Base-by-base conservation (phyloP, 495 filamentous ascomycete genomes). In the Podospora australis region DNA sequence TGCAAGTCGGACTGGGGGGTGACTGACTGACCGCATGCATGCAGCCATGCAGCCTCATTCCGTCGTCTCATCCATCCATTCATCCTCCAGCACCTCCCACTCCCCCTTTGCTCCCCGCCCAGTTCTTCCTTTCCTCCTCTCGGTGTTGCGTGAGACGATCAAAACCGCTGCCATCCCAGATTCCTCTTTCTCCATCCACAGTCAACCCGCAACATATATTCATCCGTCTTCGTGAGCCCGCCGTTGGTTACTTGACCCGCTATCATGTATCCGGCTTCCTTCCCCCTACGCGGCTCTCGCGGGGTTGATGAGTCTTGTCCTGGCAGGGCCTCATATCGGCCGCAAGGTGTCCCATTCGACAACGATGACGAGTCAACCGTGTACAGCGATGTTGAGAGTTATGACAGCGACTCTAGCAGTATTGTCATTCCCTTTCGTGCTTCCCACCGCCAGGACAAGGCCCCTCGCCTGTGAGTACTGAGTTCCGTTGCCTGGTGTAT, bases 351-450 rank as follows among this genome's bases (percentile, higher is more conserved):
- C 23, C 17, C 34, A 34, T 7, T 40, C 39, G 36, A n/a, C n/a
- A n/a, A 47, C 28, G 47, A 53, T 20, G 55, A 55, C 40, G 50
- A 41, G 16, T 42, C 23, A 22, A 45, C 47, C 14, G 9, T 47
- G 22, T 54, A 38, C 25, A 52, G 44, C 7, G 54, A 56, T 21
- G 17, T 4, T 23, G 52, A 47, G 25, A 14, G 3, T n/a, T n/a
- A n/a, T 19, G 52, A 44, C 22, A 54, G 49, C 46, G 22, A 39
- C 10, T 43, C 25, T 2, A 48, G 39, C 23, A n/a, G n/a, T 23
- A 26, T 35, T 14, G n/a, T n/a, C n/a, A n/a, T n/a, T 43, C 26
- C 19, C 2, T 25, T 5, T 40, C 34, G 2, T 35, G 28, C 19
- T 4, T 46, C 16, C 19, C 6, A 34, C 19, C 14, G 44, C 9